Percentiles rank a stretch among this genome's conserved stretches.
phyloP scores from a whole-genome alignment of 257 asterid species.

The Lantana camara region DNA sequence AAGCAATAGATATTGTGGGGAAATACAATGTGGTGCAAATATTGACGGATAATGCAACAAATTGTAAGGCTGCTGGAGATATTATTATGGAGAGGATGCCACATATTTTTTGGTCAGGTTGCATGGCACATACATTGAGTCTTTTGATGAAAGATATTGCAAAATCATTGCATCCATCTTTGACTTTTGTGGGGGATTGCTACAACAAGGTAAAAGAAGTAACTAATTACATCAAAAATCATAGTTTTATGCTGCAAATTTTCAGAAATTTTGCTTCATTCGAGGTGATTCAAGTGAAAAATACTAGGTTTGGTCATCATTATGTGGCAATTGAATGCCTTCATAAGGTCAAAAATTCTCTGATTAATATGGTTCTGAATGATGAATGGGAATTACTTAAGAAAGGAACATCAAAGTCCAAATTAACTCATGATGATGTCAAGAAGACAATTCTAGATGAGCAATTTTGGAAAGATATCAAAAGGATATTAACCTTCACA shows the following conservation, averaged over 20 bases:
- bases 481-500: not conserved
- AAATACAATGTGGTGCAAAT: not conserved
- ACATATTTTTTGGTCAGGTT: slow-evolving; percentile 17
- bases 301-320: not conserved
- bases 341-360: not conserved
- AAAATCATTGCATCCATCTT: not conserved
- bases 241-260: slow-evolving; percentile 10
- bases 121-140: slow-evolving; percentile 9
- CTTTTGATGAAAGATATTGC: slow-evolving; percentile 7
- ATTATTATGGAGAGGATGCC: not conserved
- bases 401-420: not conserved
- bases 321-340: not conserved
- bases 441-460: not conserved
- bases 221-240: slow-evolving; percentile 5
- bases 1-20: not conserved
- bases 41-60: not conserved
- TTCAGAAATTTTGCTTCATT: slow-evolving; percentile 5
- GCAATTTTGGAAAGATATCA: not conserved
- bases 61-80: not conserved
- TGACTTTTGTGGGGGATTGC: not conserved
- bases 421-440: not conserved
- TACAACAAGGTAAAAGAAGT: slow-evolving; percentile 15
- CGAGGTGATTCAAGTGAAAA: slow-evolving; percentile 13
- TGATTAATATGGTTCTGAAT: not conserved
- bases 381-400: not conserved